Percentiles rank a stretch among this genome's conserved stretches.
Evolutionary conservation across 208 protist species (phyloP).

Genomic region (Leishmania martiniquensis): DNA sequence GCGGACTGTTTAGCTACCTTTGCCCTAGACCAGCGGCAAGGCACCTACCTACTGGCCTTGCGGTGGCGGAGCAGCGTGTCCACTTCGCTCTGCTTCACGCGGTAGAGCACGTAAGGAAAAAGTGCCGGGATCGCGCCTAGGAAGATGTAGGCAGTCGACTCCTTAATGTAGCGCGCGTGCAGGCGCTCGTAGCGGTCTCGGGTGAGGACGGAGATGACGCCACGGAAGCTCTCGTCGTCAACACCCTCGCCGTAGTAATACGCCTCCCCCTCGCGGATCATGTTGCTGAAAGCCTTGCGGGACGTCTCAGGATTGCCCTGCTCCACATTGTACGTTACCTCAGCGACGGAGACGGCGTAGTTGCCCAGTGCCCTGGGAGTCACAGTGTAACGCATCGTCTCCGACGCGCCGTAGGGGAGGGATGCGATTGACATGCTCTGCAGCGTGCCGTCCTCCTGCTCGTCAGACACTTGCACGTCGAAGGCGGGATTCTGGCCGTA

Average conservation of each 20-base stretch:
- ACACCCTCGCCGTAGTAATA: conserved; percentile 73
- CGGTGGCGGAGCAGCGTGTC: conserved; percentile 70
- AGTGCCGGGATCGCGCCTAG: conserved; percentile 74
- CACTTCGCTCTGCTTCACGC: conserved; percentile 74
- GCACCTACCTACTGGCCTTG: conserved; percentile 49
- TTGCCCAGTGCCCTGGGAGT: conserved; percentile 65
- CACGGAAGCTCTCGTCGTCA: conserved; percentile 86
- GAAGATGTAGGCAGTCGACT: conserved; percentile 80
- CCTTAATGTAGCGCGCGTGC: conserved; percentile 74
- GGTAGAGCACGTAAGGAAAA: conserved; percentile 83
- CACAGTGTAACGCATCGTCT: conserved; percentile 79
- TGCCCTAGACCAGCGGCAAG: too few species aligned
- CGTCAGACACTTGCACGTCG: conserved; percentile 70
- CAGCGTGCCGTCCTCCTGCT: conserved; percentile 53
- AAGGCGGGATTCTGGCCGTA: conserved; percentile 79
- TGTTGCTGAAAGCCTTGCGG: conserved; percentile 70
- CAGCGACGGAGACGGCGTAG: conserved; percentile 64
- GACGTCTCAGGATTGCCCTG: conserved; percentile 54
- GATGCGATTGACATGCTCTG: conserved; percentile 54
- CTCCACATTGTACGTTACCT: conserved; percentile 78
- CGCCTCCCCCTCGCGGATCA: conserved; percentile 80
- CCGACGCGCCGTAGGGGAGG: conserved; percentile 60
- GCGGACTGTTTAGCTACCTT: neutral
- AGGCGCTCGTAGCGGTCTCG: conserved; percentile 83
- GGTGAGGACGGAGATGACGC: conserved; percentile 81